phyloP scores from a whole-genome alignment of 129 eudicot genomes.

The Kitagawia praeruptora region DNA sequence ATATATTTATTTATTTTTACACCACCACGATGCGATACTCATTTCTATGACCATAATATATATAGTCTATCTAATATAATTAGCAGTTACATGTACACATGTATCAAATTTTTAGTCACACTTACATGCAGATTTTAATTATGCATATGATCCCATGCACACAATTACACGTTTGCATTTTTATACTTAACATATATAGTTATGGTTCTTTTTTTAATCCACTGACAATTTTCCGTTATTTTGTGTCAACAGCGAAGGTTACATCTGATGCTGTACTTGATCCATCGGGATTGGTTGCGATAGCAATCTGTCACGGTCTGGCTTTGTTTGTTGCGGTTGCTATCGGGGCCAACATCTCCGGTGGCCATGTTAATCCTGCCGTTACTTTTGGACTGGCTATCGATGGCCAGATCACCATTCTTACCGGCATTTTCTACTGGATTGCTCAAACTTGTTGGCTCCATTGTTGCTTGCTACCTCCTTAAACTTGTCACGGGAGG shows the following conservation, averaged over 20 bases:
- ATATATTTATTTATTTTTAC: no score
- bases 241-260: constrained; percentile 34
- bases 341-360: constrained; percentile 82
- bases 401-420: constrained; percentile 82
- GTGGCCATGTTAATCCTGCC: constrained; percentile 90
- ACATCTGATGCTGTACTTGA: constrained; percentile 65
- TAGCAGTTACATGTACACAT: no score
- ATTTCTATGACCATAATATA: no score
- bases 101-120: no score
- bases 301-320: constrained; percentile 69
- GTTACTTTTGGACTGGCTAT: constrained; percentile 87
- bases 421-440: constrained; percentile 73
- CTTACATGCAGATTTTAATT: background rate
- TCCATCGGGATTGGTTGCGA: constrained; percentile 80
- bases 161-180: no score
- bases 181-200: background rate
- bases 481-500: constrained; percentile 75
- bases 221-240: background rate
- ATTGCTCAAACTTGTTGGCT: constrained; percentile 60
- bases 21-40: no score
- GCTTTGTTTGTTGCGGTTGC: constrained; percentile 88
- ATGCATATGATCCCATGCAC: background rate
- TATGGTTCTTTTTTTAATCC: background rate
- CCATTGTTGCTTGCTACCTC: constrained; percentile 56
- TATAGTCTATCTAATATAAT: no score